phyloP scores from a whole-genome alignment of 2,329 filamentous ascomycete species.

The Xylaria sp. region DNA sequence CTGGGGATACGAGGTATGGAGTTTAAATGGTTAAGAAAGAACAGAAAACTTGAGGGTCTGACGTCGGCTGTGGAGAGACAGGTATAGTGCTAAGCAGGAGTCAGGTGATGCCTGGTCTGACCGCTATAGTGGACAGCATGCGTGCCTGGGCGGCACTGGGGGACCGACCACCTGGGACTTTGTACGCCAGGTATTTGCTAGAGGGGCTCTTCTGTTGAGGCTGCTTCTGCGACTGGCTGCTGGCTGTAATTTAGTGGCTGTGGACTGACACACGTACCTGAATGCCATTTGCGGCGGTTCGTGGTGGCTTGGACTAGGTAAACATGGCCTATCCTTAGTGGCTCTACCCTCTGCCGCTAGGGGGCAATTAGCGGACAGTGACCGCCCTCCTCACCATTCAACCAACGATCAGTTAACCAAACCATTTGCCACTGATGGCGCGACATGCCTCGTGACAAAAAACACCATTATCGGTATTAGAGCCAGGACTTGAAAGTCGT shows the following conservation, averaged over 20 bases:
- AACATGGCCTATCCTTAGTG: not conserved
- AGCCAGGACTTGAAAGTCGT: too few species aligned
- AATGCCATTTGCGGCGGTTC: not conserved
- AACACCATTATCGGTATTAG: too few species aligned
- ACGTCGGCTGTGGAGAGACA: slow-evolving; percentile 7
- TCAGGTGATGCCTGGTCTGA: slow-evolving; percentile 16
- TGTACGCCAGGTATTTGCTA: too few species aligned
- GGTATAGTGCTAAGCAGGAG: not conserved
- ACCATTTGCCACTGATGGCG: too few species aligned
- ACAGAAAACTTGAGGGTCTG: not conserved
- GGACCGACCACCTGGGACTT: too few species aligned
- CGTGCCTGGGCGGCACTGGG: not conserved
- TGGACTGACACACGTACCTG: not conserved
- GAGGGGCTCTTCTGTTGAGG: too few species aligned
- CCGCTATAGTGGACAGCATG: not conserved
- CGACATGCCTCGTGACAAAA: too few species aligned
- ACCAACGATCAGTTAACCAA: not conserved
- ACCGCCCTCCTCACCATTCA: not conserved
- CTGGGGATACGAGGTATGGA: not conserved
- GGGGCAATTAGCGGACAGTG: not conserved
- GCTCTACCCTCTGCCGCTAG: too few species aligned
- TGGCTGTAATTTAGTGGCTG: not conserved
- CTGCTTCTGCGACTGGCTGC: not conserved
- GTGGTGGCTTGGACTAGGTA: not conserved
- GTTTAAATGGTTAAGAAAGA: not conserved